Evolutionary conservation across 2,329 filamentous ascomycete species (phyloP).

Genomic region (Neurospora crassa): DNA sequence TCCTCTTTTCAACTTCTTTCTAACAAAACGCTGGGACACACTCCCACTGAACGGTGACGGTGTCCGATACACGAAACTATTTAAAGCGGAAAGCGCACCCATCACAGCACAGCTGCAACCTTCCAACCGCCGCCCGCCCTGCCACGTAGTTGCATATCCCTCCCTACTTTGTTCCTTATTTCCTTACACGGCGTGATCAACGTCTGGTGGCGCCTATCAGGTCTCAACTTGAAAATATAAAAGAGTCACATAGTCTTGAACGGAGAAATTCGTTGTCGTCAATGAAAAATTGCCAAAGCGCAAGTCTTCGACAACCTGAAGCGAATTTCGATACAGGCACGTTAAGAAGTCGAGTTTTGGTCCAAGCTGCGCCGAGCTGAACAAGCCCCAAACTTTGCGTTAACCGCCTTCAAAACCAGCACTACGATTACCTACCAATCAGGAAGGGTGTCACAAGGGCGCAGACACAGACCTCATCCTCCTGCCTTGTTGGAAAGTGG

Average conservation of each 20-base stretch:
- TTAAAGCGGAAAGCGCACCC: background rate
- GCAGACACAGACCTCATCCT: background rate
- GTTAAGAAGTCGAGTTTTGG: background rate
- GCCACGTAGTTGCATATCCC: background rate
- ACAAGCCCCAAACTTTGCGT: background rate
- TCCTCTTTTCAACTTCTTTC: background rate
- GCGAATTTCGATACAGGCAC: background rate
- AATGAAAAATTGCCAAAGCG: background rate
- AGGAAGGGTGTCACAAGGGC: background rate
- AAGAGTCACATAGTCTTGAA: background rate
- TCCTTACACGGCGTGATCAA: background rate
- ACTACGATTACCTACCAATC: background rate
- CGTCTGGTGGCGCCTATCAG: background rate
- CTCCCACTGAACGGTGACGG: background rate
- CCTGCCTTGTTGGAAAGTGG: background rate
- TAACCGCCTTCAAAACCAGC: background rate
- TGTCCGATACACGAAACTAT: background rate
- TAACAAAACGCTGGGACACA: background rate
- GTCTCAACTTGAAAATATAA: background rate
- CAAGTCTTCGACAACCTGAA: background rate
- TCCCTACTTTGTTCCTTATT: background rate
- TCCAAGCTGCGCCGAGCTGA: background rate
- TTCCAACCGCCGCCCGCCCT: background rate
- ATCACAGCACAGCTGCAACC: background rate
- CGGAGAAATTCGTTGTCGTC: background rate